Percentiles rank a stretch among this genome's conserved stretches.
phyloP scores from a whole-genome alignment of 495 filamentous ascomycete species.

The Aspergillus avenaceus region DNA sequence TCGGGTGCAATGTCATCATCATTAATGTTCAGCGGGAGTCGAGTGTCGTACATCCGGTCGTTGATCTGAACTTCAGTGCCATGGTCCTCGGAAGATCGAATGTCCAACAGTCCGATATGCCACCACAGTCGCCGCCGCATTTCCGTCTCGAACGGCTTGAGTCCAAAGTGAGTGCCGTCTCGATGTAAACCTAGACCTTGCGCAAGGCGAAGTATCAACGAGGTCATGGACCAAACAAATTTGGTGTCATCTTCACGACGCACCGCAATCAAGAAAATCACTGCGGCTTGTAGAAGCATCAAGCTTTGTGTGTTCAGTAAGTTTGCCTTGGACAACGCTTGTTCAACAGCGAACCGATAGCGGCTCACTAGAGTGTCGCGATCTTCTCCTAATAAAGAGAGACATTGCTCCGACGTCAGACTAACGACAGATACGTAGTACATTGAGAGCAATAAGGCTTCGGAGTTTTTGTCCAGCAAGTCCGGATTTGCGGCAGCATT shows the following conservation, averaged over 20 bases:
- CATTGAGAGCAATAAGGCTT: conserved; percentile 74
- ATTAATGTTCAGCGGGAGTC: conserved; percentile 73
- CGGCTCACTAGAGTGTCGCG: conserved; percentile 47
- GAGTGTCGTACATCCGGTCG: conserved; percentile 67
- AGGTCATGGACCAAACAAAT: conserved; percentile 65
- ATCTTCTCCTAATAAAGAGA: conserved; percentile 31
- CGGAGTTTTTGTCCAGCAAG: conserved; percentile 53
- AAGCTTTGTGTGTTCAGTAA: conserved; percentile 73
- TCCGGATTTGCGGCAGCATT: conserved; percentile 48
- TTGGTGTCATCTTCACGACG: conserved; percentile 62
- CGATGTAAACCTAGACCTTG: conserved; percentile 78
- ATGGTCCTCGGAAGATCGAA: conserved; percentile 76
- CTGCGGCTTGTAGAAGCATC: conserved; percentile 71
- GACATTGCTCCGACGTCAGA: conserved; percentile 47
- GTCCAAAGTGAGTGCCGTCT: conserved; percentile 68
- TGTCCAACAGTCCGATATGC: conserved; percentile 73
- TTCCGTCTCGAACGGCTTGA: conserved; percentile 76
- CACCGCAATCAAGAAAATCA: conserved; percentile 65
- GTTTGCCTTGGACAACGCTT: conserved; percentile 69
- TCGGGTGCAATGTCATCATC: conserved; percentile 70
- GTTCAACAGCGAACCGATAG: conserved; percentile 78
- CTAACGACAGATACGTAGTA: conserved; percentile 73
- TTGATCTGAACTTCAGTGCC: conserved; percentile 73
- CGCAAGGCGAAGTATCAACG: conserved; percentile 72
- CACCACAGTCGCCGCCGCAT: conserved; percentile 85